Evolutionary conservation across 1,284 basidiomycete genomes (phyloP).

Genomic region (Ceratobasidium theobromae): DNA sequence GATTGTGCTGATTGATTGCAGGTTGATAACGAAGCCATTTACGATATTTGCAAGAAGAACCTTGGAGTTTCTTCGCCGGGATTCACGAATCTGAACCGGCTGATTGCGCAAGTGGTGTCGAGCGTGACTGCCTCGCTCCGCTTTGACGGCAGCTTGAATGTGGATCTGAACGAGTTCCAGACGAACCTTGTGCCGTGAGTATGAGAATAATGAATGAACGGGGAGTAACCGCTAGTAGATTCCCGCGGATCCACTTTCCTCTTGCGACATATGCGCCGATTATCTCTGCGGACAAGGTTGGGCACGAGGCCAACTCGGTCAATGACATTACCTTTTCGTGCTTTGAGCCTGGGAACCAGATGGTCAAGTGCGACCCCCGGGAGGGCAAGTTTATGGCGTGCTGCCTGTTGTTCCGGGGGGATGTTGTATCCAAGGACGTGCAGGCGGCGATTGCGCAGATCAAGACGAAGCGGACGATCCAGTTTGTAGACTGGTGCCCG

Average conservation of each 20-base stretch:
- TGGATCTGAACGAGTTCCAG: constrained; percentile 98
- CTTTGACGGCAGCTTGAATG: constrained; percentile 97
- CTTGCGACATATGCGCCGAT: constrained; percentile 95
- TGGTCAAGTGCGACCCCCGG: constrained; percentile 95
- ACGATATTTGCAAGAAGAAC: constrained; percentile 98
- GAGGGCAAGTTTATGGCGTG: constrained; percentile 98
- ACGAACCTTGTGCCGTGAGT: constrained; percentile 93
- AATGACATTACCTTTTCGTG: constrained; percentile 98
- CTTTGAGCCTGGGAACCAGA: constrained; percentile 97
- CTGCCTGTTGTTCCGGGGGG: constrained; percentile 88
- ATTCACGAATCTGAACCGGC: constrained; percentile 92
- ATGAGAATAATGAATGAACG: not conserved
- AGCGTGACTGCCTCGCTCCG: constrained; percentile 96
- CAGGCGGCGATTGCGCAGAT: constrained; percentile 91
- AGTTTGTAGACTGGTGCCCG: constrained; percentile 94
- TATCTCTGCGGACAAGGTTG: constrained; percentile 79
- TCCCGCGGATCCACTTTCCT: constrained; percentile 98
- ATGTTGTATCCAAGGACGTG: constrained; percentile 97
- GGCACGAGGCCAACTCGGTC: constrained; percentile 97
- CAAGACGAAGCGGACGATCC: constrained; percentile 97
- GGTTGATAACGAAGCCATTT: constrained; percentile 98
- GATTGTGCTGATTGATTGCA: constrained; percentile 41
- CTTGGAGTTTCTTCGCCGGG: constrained; percentile 85
- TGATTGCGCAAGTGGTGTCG: constrained; percentile 98
- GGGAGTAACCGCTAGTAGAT: constrained; percentile 50